Conservation (phyloP, 208 protist genomes). For the Wallacemonas sp. region DNA sequence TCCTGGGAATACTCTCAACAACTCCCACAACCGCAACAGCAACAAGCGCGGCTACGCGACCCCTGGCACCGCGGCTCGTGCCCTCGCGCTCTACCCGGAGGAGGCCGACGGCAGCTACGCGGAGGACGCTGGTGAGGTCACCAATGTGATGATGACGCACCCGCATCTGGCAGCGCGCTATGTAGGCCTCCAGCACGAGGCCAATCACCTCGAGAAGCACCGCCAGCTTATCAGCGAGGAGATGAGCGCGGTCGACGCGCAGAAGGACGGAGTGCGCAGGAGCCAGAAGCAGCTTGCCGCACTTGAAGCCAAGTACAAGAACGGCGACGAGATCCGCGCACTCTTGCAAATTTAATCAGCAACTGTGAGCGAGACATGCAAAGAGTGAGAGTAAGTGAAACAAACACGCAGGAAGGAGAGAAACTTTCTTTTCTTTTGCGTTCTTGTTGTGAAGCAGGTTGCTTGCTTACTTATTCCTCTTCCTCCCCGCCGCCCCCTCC, state of each 20-base stretch:
- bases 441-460: no score
- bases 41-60: not conserved
- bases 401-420: no score
- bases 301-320: conserved; percentile 62
- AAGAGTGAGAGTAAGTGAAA: no score
- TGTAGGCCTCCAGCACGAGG: conserved; percentile 65
- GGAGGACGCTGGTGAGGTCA: not conserved
- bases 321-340: conserved; percentile 56
- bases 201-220: conserved; percentile 57
- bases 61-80: not conserved
- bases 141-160: conserved; percentile 51
- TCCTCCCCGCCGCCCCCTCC: no score
- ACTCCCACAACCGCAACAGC: conserved; percentile 1
- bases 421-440: no score
- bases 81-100: conserved; percentile 1
- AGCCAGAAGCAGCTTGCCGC: conserved; percentile 37
- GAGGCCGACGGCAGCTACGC: conserved; percentile 4
- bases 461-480: no score
- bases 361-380: no score
- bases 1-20: not conserved
- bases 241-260: conserved; percentile 52
- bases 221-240: conserved; percentile 51
- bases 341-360: conserved; percentile 25
- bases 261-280: conserved; percentile 41
- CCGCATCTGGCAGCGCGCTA: conserved; percentile 63